Evolutionary conservation across 257 asterid genomes (phyloP), one percentile per base, ranked within the genome.

Genomic region (Rehmannia glutinosa): DNA sequence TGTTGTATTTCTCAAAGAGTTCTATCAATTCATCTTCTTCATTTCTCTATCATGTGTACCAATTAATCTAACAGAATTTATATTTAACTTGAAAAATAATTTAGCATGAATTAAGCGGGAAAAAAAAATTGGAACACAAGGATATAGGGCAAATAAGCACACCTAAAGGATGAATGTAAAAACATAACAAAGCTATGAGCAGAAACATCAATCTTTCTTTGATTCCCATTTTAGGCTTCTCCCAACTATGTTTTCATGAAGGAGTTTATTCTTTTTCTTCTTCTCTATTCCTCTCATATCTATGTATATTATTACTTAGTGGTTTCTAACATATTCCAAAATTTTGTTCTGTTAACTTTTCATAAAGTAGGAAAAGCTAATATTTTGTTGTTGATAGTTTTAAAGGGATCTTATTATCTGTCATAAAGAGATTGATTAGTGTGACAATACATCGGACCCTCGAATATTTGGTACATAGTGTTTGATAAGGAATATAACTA

Each of bases 131-230:
- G 0, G 12, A 13, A 39, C 4, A 25, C 8, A 9, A 43, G 15
- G 5, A 21, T 15, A 42, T 41, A 20, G 51, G 30, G 3, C 35
- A 5, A 54, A n/a, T n/a, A n/a, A n/a, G 33, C 58, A 36, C 69
- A 84, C 87, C 85, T 45, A 24, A 51, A 62, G 28, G 77, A 62
- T 36, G 57, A 36, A 27, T 49, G 58, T 36, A 71, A 23, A 54
- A 58, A 66, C 49, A 79, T 27, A 69, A 54, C 32, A 79, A 69
- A 28, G 54, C 73, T 64, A 73, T 35, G 51, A 73, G 11, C 36
- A 79, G 46, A 17, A 84, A 17, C 12, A 76, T 8, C 46, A 71
- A 10, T 55, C 62, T 20, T 59, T 50, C 56, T 66, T 75, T 68
- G 54, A 35, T 53, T 47, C 67, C 70, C 84, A 78, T 77, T 38